Conservation (phyloP, 2,329 filamentous ascomycete genomes). For the Emergomyces orientalis region DNA sequence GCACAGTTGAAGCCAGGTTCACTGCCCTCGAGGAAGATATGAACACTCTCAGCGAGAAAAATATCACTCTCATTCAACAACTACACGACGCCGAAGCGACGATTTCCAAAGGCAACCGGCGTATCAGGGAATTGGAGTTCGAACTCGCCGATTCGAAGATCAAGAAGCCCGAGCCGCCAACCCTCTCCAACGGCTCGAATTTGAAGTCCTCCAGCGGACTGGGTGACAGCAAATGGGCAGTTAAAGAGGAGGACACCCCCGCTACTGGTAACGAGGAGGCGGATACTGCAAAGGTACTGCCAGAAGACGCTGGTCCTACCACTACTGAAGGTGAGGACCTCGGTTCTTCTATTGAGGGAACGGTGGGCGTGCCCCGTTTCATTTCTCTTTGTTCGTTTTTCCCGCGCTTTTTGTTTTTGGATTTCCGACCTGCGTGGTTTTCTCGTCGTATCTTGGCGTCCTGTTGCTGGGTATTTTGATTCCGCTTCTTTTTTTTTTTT, state of each 20-base stretch:
- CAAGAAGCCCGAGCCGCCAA: slow-evolving; percentile 9
- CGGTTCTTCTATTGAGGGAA: slow-evolving; percentile 41
- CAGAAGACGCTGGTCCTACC: slow-evolving; percentile 28
- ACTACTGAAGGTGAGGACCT: slow-evolving; percentile 39
- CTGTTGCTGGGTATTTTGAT: slow-evolving; percentile 10
- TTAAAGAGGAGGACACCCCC: slow-evolving; percentile 15
- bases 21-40: slow-evolving; percentile 28
- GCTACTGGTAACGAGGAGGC: slow-evolving; percentile 22
- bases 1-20: slow-evolving; percentile 29
- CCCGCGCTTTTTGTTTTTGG: slow-evolving; percentile 17
- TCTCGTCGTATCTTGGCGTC: slow-evolving; percentile 7
- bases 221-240: slow-evolving; percentile 36
- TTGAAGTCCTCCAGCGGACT: slow-evolving; percentile 23
- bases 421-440: slow-evolving; percentile 16
- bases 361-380: slow-evolving; percentile 38
- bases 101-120: slow-evolving; percentile 22
- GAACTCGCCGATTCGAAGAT: slow-evolving; percentile 13
- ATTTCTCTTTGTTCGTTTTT: slow-evolving; percentile 18
- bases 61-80: slow-evolving; percentile 16
- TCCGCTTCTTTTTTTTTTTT: slow-evolving; percentile 13
- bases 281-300: slow-evolving; percentile 12
- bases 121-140: slow-evolving; percentile 18
- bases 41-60: slow-evolving; percentile 18
- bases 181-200: slow-evolving; percentile 16
- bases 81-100: slow-evolving; percentile 16